These are phyloP conservation scores for Simmondsia chinensis DNA, from an alignment of 148 eudicot genomes.

Conservation along the genomic window DNA sequence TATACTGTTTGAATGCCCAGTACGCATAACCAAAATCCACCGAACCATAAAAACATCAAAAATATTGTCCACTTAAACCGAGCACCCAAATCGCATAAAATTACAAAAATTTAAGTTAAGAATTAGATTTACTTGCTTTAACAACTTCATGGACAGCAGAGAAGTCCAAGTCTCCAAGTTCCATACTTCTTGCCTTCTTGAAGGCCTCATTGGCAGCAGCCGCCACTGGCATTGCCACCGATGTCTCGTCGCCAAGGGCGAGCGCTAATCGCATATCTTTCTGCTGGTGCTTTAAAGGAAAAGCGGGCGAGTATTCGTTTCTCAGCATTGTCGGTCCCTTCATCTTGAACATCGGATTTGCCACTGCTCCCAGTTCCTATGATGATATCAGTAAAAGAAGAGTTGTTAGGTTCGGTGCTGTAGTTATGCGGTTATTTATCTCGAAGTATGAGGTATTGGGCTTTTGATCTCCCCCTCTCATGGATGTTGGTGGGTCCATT, in stretches of 20 bases:
- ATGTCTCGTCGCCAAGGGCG: slow-evolving; percentile 86
- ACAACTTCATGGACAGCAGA: slow-evolving; percentile 85
- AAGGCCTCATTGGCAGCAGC: slow-evolving; percentile 97
- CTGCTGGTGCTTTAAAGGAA: slow-evolving; percentile 98
- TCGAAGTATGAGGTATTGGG: no score
- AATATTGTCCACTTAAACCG: no score
- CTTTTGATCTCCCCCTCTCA: no score
- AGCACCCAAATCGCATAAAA: no score
- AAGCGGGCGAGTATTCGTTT: slow-evolving; percentile 69
- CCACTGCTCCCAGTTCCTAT: slow-evolving; percentile 93
- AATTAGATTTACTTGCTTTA: slow-evolving; percentile 30
- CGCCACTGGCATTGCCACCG: slow-evolving; percentile 90
- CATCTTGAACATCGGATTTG: slow-evolving; percentile 95
- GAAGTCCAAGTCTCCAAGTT: slow-evolving; percentile 84
- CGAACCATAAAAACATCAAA: no score
- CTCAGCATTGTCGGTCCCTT: slow-evolving; percentile 91
- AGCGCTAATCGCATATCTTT: slow-evolving; percentile 98
- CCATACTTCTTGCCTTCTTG: slow-evolving; percentile 89
- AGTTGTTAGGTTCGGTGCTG: background rate
- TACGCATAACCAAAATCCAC: no score
- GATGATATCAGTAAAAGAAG: slow-evolving; percentile 5
- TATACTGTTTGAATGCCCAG: no score
- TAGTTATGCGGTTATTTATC: no score
- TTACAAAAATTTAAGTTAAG: no score
- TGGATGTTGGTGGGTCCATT: no score